Conservation (phyloP, 1,284 basidiomycete species). For the Tetrapyrgos nigripes region DNA sequence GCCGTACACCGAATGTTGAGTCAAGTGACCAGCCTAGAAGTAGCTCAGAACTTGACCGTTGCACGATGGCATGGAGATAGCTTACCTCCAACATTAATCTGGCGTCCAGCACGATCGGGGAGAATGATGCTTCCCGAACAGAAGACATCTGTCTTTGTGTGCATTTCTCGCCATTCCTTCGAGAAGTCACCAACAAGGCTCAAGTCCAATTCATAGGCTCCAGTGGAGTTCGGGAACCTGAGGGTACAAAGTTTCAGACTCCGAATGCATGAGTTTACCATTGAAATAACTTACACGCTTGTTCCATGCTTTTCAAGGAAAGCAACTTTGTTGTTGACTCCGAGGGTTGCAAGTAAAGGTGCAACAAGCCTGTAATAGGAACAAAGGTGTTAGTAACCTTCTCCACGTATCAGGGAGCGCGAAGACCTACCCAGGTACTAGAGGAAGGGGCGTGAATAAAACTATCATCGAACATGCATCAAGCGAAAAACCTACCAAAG, state of each 20-base stretch:
- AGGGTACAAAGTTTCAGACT: not conserved
- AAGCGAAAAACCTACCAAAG: constrained; percentile 47
- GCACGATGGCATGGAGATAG: constrained; percentile 21
- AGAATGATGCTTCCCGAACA: constrained; percentile 76
- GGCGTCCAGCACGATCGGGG: constrained; percentile 72
- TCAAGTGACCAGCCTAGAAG: constrained; percentile 50
- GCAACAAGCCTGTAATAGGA: constrained; percentile 62
- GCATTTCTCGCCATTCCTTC: constrained; percentile 74
- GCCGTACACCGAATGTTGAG: constrained; percentile 71
- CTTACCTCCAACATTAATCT: constrained; percentile 75
- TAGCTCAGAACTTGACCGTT: not conserved
- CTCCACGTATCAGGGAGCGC: constrained; percentile 1
- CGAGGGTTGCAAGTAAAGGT: constrained; percentile 74
- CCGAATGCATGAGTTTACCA: not conserved
- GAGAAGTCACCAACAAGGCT: constrained; percentile 59
- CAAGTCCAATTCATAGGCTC: constrained; percentile 77
- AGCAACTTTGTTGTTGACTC: constrained; percentile 78
- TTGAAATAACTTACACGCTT: constrained; percentile 33
- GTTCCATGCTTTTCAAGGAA: constrained; percentile 73
- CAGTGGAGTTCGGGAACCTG: constrained; percentile 69
- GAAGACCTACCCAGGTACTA: constrained; percentile 56
- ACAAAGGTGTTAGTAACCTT: constrained; percentile 10
- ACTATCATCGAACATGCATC: not conserved
- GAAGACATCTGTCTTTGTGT: constrained; percentile 77
- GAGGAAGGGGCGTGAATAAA: not conserved